A percentile compares a stretch with the other conserved stretches of the same genome.
phyloP scores from a whole-genome alignment of 495 filamentous ascomycete genomes.

The Cercophora samala region DNA sequence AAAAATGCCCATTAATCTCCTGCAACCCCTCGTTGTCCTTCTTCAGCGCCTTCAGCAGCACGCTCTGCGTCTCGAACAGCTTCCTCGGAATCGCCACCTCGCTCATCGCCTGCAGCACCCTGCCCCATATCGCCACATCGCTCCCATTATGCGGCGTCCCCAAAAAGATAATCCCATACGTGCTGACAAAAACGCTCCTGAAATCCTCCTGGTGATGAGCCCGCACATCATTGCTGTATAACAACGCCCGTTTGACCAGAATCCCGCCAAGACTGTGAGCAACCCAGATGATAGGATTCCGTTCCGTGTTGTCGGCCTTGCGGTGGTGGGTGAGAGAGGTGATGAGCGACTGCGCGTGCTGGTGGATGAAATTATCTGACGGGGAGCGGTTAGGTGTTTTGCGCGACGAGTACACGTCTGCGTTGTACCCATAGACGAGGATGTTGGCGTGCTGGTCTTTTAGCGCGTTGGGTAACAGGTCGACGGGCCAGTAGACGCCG shows the following conservation, averaged over 20 bases:
- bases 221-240: constrained; percentile 60
- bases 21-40: constrained; percentile 77
- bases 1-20: constrained; percentile 74
- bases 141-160: constrained; percentile 85
- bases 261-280: constrained; percentile 82
- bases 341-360: constrained; percentile 80
- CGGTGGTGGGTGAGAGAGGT: constrained; percentile 50
- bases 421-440: constrained; percentile 82
- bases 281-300: constrained; percentile 79
- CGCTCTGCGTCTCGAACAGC: constrained; percentile 65
- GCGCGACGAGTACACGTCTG: constrained; percentile 60
- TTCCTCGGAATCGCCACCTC: constrained; percentile 65
- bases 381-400: constrained; percentile 35
- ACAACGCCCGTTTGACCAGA: constrained; percentile 64
- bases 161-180: constrained; percentile 80
- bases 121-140: constrained; percentile 72
- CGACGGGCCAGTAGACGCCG: constrained; percentile 71
- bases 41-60: constrained; percentile 68
- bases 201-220: constrained; percentile 67
- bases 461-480: constrained; percentile 66
- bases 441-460: constrained; percentile 63
- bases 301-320: constrained; percentile 54
- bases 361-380: constrained; percentile 70
- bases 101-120: constrained; percentile 69
- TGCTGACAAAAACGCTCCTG: constrained; percentile 76